phyloP scores from a whole-genome alignment of 441 rosid genomes.

The Arabidopsis lyrata region DNA sequence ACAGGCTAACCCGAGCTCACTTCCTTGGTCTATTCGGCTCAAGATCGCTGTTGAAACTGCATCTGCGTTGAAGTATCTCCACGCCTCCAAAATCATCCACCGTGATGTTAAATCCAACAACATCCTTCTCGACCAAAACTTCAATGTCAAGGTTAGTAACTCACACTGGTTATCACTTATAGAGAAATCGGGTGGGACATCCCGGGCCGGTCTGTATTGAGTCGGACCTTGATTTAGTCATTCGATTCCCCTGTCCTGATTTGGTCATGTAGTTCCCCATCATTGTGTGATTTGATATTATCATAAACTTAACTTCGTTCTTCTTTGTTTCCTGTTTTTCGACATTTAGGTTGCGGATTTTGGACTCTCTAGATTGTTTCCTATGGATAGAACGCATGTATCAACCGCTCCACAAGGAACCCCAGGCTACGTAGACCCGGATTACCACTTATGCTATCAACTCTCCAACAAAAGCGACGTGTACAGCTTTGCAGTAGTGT shows the following conservation, averaged over 20 bases:
- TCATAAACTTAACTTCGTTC: constrained; percentile 10
- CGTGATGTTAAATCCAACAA: constrained; percentile 89
- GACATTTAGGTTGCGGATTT: constrained; percentile 70
- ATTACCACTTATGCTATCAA: constrained; percentile 86
- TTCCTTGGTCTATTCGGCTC: constrained; percentile 72
- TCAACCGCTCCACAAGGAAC: constrained; percentile 97
- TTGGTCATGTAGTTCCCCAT: neutral
- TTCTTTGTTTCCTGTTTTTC: neutral
- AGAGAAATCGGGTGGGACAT: neutral
- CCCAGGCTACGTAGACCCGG: constrained; percentile 94
- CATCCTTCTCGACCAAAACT: constrained; percentile 72
- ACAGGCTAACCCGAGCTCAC: constrained; percentile 59
- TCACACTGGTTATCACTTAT: constrained; percentile 10
- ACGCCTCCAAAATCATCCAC: constrained; percentile 75
- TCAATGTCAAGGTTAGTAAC: constrained; percentile 52
- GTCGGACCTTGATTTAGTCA: neutral
- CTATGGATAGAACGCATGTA: constrained; percentile 65
- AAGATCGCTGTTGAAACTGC: constrained; percentile 87
- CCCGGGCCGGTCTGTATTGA: neutral
- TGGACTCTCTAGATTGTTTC: constrained; percentile 81
- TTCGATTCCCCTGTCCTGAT: neutral
- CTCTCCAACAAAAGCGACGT: constrained; percentile 92
- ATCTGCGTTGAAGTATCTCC: constrained; percentile 75
- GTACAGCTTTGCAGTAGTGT: constrained; percentile 90
- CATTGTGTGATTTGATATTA: neutral